A percentile compares a stretch with the other conserved stretches of the same genome.
Conservation (phyloP, 108 stramenopile species). For the Bacterosira constricta region DNA sequence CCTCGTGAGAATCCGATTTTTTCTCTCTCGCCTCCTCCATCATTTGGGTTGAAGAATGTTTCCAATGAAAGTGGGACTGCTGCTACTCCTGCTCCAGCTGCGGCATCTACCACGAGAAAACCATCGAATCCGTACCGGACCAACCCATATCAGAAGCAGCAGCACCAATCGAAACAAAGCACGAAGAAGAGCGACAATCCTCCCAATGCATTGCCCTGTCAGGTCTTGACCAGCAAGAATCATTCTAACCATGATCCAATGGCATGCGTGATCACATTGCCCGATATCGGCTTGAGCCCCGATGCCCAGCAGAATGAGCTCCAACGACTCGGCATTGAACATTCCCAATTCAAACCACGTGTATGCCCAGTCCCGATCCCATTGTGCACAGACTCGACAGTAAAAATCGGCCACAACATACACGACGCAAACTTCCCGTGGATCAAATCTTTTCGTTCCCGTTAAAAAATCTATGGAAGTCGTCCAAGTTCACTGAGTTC, state of each 20-base stretch:
- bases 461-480: constrained; percentile 57
- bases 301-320: constrained; percentile 19
- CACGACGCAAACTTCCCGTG: constrained; percentile 50
- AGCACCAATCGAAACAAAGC: constrained; percentile 1
- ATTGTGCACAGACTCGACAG: constrained; percentile 53
- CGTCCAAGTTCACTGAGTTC: constrained; percentile 67
- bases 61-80: neutral
- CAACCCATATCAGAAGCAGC: constrained; percentile 18
- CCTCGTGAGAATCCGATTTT: neutral
- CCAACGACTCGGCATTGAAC: constrained; percentile 27
- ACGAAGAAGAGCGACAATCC: neutral
- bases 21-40: neutral
- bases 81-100: neutral
- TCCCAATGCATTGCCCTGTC: too few relatives aligned
- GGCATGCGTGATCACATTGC: constrained; percentile 6
- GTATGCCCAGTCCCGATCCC: constrained; percentile 33
- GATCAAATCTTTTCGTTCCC: constrained; percentile 57
- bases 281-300: constrained; percentile 13
- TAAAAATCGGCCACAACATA: constrained; percentile 55
- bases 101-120: neutral
- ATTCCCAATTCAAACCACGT: constrained; percentile 33
- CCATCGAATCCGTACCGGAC: constrained; percentile 8
- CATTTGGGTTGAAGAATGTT: neutral
- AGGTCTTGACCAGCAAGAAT: too few relatives aligned
- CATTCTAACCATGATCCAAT: neutral